Percentiles rank a stretch among this genome's conserved stretches.
These are phyloP conservation scores for Sutorius australiensis DNA, from an alignment of 768 basidiomycete genomes.

Conservation along the genomic window DNA sequence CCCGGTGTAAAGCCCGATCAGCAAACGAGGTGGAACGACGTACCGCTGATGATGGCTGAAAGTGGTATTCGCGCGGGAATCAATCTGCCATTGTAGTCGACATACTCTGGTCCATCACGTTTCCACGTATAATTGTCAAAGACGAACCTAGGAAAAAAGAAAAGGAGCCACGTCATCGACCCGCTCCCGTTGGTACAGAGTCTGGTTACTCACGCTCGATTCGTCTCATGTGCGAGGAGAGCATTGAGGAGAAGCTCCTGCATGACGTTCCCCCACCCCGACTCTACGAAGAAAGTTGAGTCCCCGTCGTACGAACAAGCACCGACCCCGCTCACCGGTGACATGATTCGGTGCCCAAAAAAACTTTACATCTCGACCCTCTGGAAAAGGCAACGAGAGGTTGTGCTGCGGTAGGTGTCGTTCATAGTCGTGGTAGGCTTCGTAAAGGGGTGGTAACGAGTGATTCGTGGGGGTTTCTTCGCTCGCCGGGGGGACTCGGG, in stretches of 20 bases:
- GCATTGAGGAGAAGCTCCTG: slow-evolving; percentile 55
- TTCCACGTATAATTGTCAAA: slow-evolving; percentile 61
- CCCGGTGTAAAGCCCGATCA: not conserved
- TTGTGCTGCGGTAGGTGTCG: slow-evolving; percentile 45
- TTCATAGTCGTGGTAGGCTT: slow-evolving; percentile 42
- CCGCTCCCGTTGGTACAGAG: not conserved
- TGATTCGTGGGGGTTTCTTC: slow-evolving; percentile 3
- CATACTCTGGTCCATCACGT: slow-evolving; percentile 38
- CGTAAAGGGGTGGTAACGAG: slow-evolving; percentile 44
- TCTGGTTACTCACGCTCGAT: slow-evolving; percentile 43
- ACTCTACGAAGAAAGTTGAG: slow-evolving; percentile 29
- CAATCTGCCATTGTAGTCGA: slow-evolving; percentile 44
- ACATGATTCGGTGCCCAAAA: slow-evolving; percentile 50
- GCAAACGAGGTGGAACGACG: slow-evolving; percentile 2
- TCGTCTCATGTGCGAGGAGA: slow-evolving; percentile 43
- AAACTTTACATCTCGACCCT: slow-evolving; percentile 40
- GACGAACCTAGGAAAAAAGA: slow-evolving; percentile 40
- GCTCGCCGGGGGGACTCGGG: not conserved
- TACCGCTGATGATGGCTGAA: slow-evolving; percentile 50
- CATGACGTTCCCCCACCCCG: slow-evolving; percentile 62
- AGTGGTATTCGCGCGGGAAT: slow-evolving; percentile 55
- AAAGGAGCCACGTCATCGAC: not conserved
- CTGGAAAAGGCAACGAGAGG: slow-evolving; percentile 35
- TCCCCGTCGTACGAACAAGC: too few species aligned
- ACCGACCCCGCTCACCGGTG: slow-evolving; percentile 26